These are phyloP conservation scores for Solanum paucissectum DNA, from an alignment of 257 asterid species.

Conservation along the genomic window DNA sequence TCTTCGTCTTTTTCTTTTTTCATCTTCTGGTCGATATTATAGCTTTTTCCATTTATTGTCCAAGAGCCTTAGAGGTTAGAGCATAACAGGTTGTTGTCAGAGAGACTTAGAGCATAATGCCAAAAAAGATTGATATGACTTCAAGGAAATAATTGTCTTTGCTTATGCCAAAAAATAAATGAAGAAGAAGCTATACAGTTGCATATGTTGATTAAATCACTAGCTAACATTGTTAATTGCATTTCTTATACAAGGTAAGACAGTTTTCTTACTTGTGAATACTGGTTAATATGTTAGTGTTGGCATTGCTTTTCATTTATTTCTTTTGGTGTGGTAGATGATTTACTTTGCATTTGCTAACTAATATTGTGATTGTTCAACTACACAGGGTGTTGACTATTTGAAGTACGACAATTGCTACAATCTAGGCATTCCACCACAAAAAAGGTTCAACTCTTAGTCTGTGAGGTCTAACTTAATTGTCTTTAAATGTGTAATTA, in stretches of 20 bases:
- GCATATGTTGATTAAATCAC: neutral
- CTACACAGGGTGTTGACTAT: constrained; percentile 69
- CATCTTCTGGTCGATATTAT: neutral
- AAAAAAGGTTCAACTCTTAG: constrained; percentile 46
- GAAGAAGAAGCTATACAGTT: neutral
- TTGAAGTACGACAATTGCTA: constrained; percentile 96
- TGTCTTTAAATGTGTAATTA: neutral
- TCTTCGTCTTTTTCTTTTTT: neutral
- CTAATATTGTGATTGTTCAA: constrained; percentile 5
- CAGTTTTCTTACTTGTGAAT: neutral
- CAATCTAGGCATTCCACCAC: constrained; percentile 77
- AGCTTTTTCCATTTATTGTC: neutral
- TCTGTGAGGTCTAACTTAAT: neutral
- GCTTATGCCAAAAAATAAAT: neutral
- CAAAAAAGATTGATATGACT: neutral
- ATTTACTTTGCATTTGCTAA: neutral
- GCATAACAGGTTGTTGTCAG: neutral
- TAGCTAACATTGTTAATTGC: neutral
- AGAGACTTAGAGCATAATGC: neutral
- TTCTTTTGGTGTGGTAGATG: neutral
- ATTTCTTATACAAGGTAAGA: neutral
- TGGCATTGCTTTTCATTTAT: neutral
- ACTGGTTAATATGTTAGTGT: neutral
- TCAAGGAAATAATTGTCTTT: neutral
- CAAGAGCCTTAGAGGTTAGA: neutral